Base-by-base conservation (phyloP, 768 basidiomycete genomes). In the Paxillus ammoniavirescens region DNA sequence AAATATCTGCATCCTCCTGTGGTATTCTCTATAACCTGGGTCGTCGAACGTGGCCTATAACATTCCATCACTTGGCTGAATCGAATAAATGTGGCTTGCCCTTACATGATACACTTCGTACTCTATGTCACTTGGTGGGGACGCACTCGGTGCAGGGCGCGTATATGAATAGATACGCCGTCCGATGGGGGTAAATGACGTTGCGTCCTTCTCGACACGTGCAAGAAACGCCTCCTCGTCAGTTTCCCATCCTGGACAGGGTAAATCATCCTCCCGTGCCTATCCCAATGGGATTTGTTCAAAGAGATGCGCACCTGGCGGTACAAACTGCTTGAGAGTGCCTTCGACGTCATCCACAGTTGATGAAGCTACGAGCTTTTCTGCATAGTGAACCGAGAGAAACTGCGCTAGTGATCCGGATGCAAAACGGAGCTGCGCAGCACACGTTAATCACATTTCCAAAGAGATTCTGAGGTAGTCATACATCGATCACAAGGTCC, bases 71-170 rank as follows among this genome's bases (percentile, higher is more conserved):
- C 40, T n/a, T 10, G 6, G 33, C 26, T 26, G 54, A 15, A 21
- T 18, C 36, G 33, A 35, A 17, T 18, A 41, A 23, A 58, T 36
- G 31, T 12, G 37, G 48, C 47, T 47, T 43, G 35, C 38, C 72
- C 89, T 68, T 68, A 92, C 95, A 77, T 94, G 91, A 71, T 91
- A 98, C 21, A 88, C 91, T 72, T 97, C 95, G 65, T 80, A 97
- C 47, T 82, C 84, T n/a, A 92, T 73, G 9, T 77, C 77, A 53
- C 83, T 79, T 76, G 41, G 82, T 76, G 47, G 77, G 75, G 42
- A 77, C 60, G n/a, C 56, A 56, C 36, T 66, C 4, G 76, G 73
- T 15, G 77, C 65, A 30, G 77, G 75, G n/a, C 87, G 82, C 9
- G 81, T 79, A 66, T 98, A 99, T 8, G 84, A 84, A 60, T 86